Evolutionary conservation across 2,329 filamentous ascomycete genomes (phyloP), one percentile per base, ranked within the genome.

Genomic region (Coniochaeta sp.): DNA sequence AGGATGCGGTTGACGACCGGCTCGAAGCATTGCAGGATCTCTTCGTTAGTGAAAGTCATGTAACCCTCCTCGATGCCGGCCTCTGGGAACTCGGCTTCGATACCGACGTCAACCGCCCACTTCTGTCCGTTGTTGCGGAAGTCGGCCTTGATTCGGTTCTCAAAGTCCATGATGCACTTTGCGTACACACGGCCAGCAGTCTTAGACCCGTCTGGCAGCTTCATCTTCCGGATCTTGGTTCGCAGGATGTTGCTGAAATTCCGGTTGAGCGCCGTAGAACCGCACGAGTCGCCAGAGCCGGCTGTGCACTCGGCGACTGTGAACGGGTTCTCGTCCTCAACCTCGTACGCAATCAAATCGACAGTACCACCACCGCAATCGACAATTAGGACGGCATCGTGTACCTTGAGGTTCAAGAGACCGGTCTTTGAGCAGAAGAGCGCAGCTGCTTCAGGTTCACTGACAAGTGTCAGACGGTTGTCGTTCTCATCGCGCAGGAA

Each of bases 121-220:
- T 97, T 97, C 71, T 97, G 92, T 48, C 92, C 91, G 69, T 96
- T 97, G 76, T 97, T 97, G 58, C 94, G 85, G 85, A 99, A 99
- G 70, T 97, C 94, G 48, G 94, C 94, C 79, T 99, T 99, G 81
- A 99, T 96, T 69, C 94, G 81, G 81, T 97, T 97, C 76, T 99
- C 94, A 64, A 99, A 99, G 72, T 99, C 94, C 92, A 97, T 97
- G 71, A 99, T 97, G 70, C 92, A 97, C 75, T 97, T 97, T 60
- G 92, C 92, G 70, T 97, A 97, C 51, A 99, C 94, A 70, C 92
- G 91, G 42, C 92, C 92, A n/a, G 94, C 92, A 3, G 91, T 97
- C 73, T 92, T 95, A 60, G 92, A 96, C 46, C 91, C 92, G 65
- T 97, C 92, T 1, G 94, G 91, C 45, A 99, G 78, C 73, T 97